Conservation (phyloP, 2,329 filamentous ascomycete species). For the Myriosclerotinia scirpicola region DNA sequence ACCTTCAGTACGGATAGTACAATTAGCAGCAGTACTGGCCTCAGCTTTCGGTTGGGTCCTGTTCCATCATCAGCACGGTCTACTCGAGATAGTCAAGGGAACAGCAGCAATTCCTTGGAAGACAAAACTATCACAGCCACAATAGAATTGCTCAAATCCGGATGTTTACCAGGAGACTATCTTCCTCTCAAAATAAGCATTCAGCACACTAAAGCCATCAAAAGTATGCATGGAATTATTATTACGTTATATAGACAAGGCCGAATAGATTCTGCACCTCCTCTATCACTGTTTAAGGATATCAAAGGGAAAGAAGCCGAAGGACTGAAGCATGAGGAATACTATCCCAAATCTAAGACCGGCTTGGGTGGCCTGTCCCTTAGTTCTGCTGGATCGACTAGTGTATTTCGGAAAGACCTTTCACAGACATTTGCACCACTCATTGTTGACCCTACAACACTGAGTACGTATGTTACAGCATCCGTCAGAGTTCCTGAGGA, state of each 20-base stretch:
- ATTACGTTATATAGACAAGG: conserved; percentile 90
- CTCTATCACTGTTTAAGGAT: conserved; percentile 50
- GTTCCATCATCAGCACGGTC: conserved; percentile 42
- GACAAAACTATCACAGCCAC: conserved; percentile 84
- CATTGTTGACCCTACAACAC: conserved; percentile 77
- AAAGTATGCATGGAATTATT: conserved; percentile 89
- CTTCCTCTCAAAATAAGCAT: conserved; percentile 79
- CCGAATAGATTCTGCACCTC: conserved; percentile 75
- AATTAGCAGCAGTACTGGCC: conserved; percentile 42
- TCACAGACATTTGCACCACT: conserved; percentile 85
- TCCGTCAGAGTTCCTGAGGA: conserved; percentile 86
- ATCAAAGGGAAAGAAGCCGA: conserved; percentile 62
- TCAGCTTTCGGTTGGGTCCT: conserved; percentile 48
- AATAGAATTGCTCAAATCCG: conserved; percentile 77
- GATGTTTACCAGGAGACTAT: conserved; percentile 81
- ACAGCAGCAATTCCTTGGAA: conserved; percentile 52
- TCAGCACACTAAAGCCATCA: conserved; percentile 83
- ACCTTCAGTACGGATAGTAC: conserved; percentile 70
- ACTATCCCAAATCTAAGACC: conserved; percentile 82
- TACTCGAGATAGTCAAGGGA: conserved; percentile 50
- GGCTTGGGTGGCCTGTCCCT: conserved; percentile 84
- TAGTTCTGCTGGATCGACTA: conserved; percentile 80
- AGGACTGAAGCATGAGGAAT: conserved; percentile 69
- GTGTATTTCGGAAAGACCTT: conserved; percentile 93
- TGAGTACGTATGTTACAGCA: conserved; percentile 78